A percentile compares a stretch with the other conserved stretches of the same genome.
Conservation (phyloP, 2,329 filamentous ascomycete species). For the Metarhizium brunneum region DNA sequence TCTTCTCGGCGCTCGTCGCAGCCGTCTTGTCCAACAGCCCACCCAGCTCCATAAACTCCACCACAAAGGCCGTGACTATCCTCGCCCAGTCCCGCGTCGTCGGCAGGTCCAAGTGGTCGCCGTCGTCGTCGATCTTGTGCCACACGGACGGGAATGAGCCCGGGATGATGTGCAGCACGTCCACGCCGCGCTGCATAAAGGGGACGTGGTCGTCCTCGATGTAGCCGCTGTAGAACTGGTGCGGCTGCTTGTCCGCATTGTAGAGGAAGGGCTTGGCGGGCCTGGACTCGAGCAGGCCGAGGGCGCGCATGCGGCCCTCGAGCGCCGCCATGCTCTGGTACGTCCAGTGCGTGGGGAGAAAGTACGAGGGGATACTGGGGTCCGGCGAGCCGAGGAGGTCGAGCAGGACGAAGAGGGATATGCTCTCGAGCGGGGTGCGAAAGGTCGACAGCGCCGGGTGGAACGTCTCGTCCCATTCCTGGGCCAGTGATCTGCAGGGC, state of each 20-base stretch:
- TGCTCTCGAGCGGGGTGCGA: conserved; percentile 64
- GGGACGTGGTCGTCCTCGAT: conserved; percentile 87
- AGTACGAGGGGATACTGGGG: conserved; percentile 75
- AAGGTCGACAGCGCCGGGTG: conserved; percentile 68
- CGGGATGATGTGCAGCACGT: conserved; percentile 84
- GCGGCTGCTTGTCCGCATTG: conserved; percentile 45
- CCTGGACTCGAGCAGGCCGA: conserved; percentile 56
- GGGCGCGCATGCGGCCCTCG: conserved; percentile 62
- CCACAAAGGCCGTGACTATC: conserved; percentile 73
- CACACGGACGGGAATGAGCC: conserved; percentile 70
- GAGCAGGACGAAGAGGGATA: conserved; percentile 83
- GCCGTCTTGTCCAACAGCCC: conserved; percentile 23
- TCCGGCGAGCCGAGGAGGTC: conserved; percentile 69
- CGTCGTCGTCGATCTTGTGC: conserved; percentile 81
- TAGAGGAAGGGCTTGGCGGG: conserved; percentile 49
- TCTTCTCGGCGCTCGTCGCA: conserved; percentile 14
- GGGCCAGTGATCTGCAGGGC: conserved; percentile 55
- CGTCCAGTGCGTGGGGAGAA: conserved; percentile 86
- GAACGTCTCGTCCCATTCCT: conserved; percentile 64
- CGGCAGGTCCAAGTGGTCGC: conserved; percentile 68
- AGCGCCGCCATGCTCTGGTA: conserved; percentile 68
- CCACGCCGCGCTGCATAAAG: conserved; percentile 78
- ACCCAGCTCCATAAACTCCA: conserved; percentile 82
- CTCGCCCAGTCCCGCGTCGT: conserved; percentile 82
- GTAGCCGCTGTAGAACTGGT: conserved; percentile 37